Evolutionary conservation across 2,329 filamentous ascomycete genomes (phyloP).

Genomic region (Cladophialophora yegresii): DNA sequence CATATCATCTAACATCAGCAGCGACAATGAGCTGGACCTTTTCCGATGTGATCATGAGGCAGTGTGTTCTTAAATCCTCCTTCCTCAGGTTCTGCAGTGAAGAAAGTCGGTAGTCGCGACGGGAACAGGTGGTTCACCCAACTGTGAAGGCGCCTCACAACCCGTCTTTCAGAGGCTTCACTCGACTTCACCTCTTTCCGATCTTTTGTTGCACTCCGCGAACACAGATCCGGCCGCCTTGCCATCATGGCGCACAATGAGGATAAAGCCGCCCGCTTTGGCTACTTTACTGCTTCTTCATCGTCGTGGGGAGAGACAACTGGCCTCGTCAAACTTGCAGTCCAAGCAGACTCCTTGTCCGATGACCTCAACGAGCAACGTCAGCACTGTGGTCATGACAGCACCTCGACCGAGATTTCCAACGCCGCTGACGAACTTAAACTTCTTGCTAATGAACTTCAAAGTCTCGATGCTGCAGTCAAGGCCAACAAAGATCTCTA

Average conservation of each 20-base stretch:
- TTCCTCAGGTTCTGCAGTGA: not conserved
- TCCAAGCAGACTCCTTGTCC: constrained; percentile 28
- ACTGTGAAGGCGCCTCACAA: not conserved
- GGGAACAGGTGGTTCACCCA: not conserved
- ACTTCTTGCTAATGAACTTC: constrained; percentile 29
- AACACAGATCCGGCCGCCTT: not conserved
- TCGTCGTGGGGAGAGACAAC: not conserved
- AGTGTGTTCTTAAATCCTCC: not conserved
- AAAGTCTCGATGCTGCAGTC: constrained; percentile 31
- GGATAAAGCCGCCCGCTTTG: not conserved
- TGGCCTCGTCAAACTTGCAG: constrained; percentile 19
- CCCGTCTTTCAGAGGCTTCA: not conserved
- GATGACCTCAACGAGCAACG: constrained; percentile 27
- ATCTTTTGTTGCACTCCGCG: not conserved
- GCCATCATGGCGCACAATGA: not conserved
- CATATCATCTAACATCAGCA: not conserved
- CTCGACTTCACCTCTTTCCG: not conserved
- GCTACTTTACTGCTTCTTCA: not conserved
- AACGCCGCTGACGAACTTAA: constrained; percentile 30
- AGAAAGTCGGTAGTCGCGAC: not conserved
- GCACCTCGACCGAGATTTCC: constrained; percentile 30
- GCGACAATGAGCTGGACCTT: not conserved
- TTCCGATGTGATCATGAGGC: not conserved
- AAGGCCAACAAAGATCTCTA: constrained; percentile 28
- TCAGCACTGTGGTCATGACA: constrained; percentile 30